Evolutionary conservation across 768 basidiomycete genomes (phyloP), one percentile per base, ranked within the genome.

Genomic region (Russula compacta): DNA sequence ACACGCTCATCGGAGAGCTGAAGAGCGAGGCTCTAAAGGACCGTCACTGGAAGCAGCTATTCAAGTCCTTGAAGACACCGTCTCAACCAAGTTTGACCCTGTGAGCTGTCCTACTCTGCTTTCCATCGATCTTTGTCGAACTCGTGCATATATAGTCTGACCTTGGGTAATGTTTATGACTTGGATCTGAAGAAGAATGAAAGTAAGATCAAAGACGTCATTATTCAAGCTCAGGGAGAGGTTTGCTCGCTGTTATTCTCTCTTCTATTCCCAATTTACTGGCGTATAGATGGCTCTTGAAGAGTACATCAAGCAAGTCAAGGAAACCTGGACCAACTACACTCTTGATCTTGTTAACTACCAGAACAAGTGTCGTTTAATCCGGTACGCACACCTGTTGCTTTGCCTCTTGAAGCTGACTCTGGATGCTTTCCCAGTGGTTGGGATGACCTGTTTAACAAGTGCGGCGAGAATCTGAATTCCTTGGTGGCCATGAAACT

Each of bases 21-120:
- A 98, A 97, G 76, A 95, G 93, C 10, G 97, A 98, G 69, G 95
- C 95, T 5, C 74, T 99, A 69, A 92, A 98, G 74, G 97, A 99
- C 68, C 83, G 97, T 60, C 97, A 99, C 71, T 99, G 97, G 97
- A 91, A 93, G 69, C 91, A 95, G 71, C 77, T 99, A 21, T 97
- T 95, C 83, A 98, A 98, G 72, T 82, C 81, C 15, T 75, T 99
- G 57, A 80, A 83, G 61, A 72, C 95, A 56, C 81, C 90, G 4
- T 78, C 85, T 4, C 84, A 87, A 53, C 87, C 90, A 60, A 88
- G 82, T 67, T 77, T 95, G 59, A 82, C 85, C 1, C 74, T 87
- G 88, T 93, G 71, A 64, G 74, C 70, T n/a, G 38, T 50, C 43
- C 53, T 46, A 4, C 36, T 24, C 11, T 54, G 32, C 24, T 29